These are phyloP conservation scores for Quercus rubra DNA, from an alignment of 306 rosid genomes.

Conservation along the genomic window DNA sequence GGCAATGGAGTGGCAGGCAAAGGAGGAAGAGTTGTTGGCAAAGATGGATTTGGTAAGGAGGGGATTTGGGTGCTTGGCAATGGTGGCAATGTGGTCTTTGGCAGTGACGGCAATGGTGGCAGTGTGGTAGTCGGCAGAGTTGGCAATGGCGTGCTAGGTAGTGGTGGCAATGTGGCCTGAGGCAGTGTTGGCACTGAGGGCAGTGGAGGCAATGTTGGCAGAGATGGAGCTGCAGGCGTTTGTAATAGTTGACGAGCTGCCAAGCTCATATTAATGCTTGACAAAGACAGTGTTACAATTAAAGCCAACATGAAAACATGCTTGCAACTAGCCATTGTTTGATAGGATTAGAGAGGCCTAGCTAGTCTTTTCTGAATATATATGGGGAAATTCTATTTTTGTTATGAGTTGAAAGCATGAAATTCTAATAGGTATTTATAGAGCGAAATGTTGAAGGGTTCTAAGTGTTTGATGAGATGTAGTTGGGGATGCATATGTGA, in stretches of 20 bases:
- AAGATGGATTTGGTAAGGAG: neutral
- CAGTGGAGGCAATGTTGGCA: slow-evolving; percentile 19
- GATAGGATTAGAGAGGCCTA: neutral
- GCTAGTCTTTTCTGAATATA: neutral
- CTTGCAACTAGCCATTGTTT: slow-evolving; percentile 10
- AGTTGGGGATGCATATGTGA: neutral
- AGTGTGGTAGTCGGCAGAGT: neutral
- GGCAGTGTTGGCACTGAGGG: slow-evolving; percentile 12
- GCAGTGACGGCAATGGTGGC: slow-evolving; percentile 3
- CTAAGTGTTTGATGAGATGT: slow-evolving; percentile 25
- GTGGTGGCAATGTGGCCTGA: slow-evolving; percentile 5
- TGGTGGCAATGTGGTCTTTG: slow-evolving; percentile 30
- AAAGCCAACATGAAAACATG: slow-evolving; percentile 2
- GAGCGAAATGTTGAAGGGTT: neutral
- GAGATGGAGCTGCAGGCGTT: slow-evolving; percentile 19
- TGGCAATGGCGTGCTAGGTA: neutral
- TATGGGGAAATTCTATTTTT: neutral
- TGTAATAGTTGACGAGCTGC: slow-evolving; percentile 31
- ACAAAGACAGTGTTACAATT: slow-evolving; percentile 1
- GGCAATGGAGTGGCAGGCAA: slow-evolving; percentile 19
- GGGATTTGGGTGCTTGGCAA: slow-evolving; percentile 10
- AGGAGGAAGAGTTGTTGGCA: slow-evolving; percentile 24
- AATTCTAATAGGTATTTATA: neutral
- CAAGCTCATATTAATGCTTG: slow-evolving; percentile 24
- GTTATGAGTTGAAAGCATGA: neutral